phyloP scores from a whole-genome alignment of 345 rosid species.

The Bruguiera sexangula region DNA sequence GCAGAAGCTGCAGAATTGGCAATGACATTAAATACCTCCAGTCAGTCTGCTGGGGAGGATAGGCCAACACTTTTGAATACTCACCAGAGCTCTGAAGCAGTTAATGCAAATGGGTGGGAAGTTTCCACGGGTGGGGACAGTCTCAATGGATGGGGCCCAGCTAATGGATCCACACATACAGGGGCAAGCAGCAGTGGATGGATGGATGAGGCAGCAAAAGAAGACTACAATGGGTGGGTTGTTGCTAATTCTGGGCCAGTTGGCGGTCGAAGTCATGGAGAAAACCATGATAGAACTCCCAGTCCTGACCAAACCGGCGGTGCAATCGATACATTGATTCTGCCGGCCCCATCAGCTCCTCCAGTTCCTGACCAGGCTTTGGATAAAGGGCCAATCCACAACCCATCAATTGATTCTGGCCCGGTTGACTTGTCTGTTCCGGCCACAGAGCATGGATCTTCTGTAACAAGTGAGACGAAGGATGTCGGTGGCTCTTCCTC shows the following conservation, averaged over 20 bases:
- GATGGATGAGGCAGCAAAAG: constrained; percentile 24
- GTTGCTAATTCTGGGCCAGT: constrained; percentile 23
- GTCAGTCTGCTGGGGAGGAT: constrained; percentile 20
- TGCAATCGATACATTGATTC: background rate
- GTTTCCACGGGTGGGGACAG: constrained; percentile 17
- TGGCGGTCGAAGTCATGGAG: constrained; percentile 20
- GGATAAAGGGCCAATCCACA: constrained; percentile 16
- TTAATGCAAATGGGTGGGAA: constrained; percentile 34
- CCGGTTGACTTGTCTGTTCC: constrained; percentile 9
- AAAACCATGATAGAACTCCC: constrained; percentile 8
- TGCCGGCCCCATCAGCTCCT: constrained; percentile 28
- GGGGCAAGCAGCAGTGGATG: constrained; percentile 31
- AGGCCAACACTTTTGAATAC: constrained; percentile 6
- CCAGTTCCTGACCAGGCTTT: constrained; percentile 18
- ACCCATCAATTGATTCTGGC: constrained; percentile 23
- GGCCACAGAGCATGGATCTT: constrained; percentile 7
- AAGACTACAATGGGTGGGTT: constrained; percentile 36
- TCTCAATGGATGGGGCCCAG: constrained; percentile 36
- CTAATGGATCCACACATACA: constrained; percentile 21
- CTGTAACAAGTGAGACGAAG: constrained; percentile 10
- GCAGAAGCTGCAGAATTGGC: constrained; percentile 19
- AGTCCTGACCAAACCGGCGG: background rate
- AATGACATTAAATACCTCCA: constrained; percentile 17
- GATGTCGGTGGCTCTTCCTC: constrained; percentile 17
- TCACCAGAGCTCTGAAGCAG: constrained; percentile 20